Evolutionary conservation across 2,329 filamentous ascomycete genomes (phyloP).

Genomic region (Fusarium oligoseptatum): DNA sequence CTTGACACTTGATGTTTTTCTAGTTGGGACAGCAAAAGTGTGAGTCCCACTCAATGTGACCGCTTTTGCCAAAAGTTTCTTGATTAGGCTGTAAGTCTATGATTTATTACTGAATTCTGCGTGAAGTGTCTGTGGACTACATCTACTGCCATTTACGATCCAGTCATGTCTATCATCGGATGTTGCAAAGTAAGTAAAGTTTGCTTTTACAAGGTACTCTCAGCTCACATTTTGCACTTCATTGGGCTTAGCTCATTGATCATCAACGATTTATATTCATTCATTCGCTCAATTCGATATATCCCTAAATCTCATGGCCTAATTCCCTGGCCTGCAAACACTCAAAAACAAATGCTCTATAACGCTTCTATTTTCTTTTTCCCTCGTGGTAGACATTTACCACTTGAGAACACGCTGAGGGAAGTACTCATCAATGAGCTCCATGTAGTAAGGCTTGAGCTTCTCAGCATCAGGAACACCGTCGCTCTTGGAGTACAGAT

Average conservation of each 20-base stretch:
- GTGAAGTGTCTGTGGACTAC: neutral
- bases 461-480: constrained; percentile 81
- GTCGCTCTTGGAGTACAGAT: constrained; percentile 92
- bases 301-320: constrained; percentile 21
- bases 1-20: neutral
- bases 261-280: constrained; percentile 27
- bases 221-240: neutral
- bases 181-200: neutral
- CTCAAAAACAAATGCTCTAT: constrained; percentile 7
- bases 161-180: neutral
- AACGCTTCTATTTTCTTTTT: constrained; percentile 14
- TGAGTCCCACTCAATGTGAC: neutral
- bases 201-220: neutral
- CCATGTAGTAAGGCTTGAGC: constrained; percentile 71
- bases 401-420: constrained; percentile 56
- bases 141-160: neutral
- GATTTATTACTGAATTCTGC: neutral
- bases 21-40: neutral
- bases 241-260: neutral
- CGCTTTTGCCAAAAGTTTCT: neutral
- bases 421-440: constrained; percentile 60
- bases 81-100: neutral
- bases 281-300: constrained; percentile 24
- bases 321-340: constrained; percentile 9
- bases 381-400: constrained; percentile 40